Evolutionary conservation across 2,329 filamentous ascomycete genomes (phyloP), one percentile per base, ranked within the genome.

Genomic region (Penicillium sp.): DNA sequence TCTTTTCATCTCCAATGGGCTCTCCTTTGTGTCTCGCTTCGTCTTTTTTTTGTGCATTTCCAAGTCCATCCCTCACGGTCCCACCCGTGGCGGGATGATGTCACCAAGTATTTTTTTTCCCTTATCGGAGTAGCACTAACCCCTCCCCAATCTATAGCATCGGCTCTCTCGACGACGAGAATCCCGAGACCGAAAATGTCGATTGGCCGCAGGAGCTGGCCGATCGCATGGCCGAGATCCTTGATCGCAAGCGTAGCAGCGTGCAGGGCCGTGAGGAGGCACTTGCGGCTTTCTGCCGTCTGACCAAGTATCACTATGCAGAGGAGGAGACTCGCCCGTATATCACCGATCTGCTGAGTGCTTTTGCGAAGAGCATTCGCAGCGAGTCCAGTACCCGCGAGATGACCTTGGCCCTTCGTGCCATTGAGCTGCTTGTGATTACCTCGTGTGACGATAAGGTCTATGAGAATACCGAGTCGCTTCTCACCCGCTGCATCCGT

Each of bases 231-330:
- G 83, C 89, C 53, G 88, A 91, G 68, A 85, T 96, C 30, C 83
- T 89, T 58, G 87, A 91, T 68, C 88, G 91, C 70, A 96, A 96
- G 82, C 88, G 89, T 67, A 92, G 89, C 76, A 92, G 88, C 67
- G 86, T 84, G 26, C 86, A 91, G 65, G 87, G 88, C 24, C 87
- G 92, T 56, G 89, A 92, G 70, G 82, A 86, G 44, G 85, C 84
- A 33, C 80, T 93, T 53, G 80, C 80, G 49, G 82, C 82, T 1
- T 92, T 89, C 74, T 83, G 85, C 44, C 85, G 88, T 56, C 82
- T 91, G 22, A 76, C 93, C 56, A 91, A 89, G 64, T 84, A 86
- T 50, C 88, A 91, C 69, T 92, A 86, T 73, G 86, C 88, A 57
- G 82, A 86, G 65, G 84, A 88, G 56, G 81, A 89, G 68, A 82